phyloP scores from a whole-genome alignment of 2,329 filamentous ascomycete genomes.

The Hypoxylon sp. region DNA sequence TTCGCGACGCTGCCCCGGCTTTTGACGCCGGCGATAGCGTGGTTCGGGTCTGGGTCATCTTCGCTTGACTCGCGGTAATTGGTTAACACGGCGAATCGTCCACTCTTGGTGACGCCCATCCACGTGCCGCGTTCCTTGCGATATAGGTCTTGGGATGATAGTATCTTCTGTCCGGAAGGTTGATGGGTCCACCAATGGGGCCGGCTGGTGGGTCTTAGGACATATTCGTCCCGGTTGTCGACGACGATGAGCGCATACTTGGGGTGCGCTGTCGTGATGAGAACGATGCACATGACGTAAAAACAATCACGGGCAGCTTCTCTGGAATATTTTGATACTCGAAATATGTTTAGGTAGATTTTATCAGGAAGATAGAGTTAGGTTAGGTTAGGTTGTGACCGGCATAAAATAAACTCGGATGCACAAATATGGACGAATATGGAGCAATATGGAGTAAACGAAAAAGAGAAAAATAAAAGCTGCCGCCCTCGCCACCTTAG shows the following conservation, averaged over 20 bases:
- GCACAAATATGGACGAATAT: slow-evolving; percentile 32
- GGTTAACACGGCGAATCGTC: slow-evolving; percentile 72
- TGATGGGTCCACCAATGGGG: slow-evolving; percentile 72
- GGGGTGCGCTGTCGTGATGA: slow-evolving; percentile 81
- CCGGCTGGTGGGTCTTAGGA: slow-evolving; percentile 71
- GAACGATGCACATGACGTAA: slow-evolving; percentile 77
- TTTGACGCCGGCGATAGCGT: slow-evolving; percentile 65
- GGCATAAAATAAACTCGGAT: slow-evolving; percentile 20
- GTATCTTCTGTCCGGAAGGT: slow-evolving; percentile 58
- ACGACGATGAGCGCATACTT: slow-evolving; percentile 79
- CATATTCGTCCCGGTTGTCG: slow-evolving; percentile 82
- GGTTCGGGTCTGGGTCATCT: slow-evolving; percentile 62
- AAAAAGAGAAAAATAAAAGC: slow-evolving; percentile 12
- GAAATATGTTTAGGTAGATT: slow-evolving; percentile 6
- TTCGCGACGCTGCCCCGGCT: slow-evolving; percentile 74
- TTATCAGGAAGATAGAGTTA: neutral
- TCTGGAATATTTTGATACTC: slow-evolving; percentile 1
- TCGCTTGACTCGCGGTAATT: slow-evolving; percentile 71
- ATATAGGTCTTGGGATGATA: slow-evolving; percentile 72
- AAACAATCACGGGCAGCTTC: neutral
- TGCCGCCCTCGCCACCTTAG: slow-evolving; percentile 33
- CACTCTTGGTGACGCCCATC: slow-evolving; percentile 71
- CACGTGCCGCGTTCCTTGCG: slow-evolving; percentile 73
- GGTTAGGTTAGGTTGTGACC: slow-evolving; percentile 3
- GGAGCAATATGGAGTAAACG: slow-evolving; percentile 10